Base-by-base conservation (phyloP, 805 yeast species). In the Torulaspora gathmanii region DNA sequence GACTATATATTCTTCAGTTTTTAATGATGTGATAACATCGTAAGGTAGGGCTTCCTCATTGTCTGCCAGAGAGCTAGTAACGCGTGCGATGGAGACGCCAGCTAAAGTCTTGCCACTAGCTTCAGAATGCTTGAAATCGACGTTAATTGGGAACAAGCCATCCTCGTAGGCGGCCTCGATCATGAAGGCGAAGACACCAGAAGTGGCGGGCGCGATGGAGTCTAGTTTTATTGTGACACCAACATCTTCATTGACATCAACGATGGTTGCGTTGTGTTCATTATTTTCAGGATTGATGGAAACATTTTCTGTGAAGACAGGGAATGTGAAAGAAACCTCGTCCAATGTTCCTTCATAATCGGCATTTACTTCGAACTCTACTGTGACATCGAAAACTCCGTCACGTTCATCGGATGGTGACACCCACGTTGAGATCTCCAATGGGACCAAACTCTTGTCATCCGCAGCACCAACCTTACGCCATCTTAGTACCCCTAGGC, bases 401-500 rank as follows among this genome's bases (percentile, higher is more conserved):
- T 77, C 80, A 10, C 37, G 37, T 47, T 80, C 75, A 29, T 79
- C 79, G 46, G 76, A 74, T 44, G 76, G 72, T 38, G 81, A 71
- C 41, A 88, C 83, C 99, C 99, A 91, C 31, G 90, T 82, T 31
- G 91, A 82, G 52, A 93, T 73, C 37, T 78, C 72, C 42, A 91
- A 66, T 27, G 98, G 98, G 27, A 77, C 69, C 33, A 67, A 58
- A 15, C 58, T 46, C 45, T 74, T 72, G 37, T 79, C 81, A 48
- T 81, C 87, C 23, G 70, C 73, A 51, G 78, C 75, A 28, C 84
- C 86, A 34, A 73, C 74, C 36, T 82, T 82, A 65, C 88, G 83
- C 98, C 96, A 91, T 74, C 96, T 83, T 58, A 93, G 77, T 25
- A 91, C 95, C 52, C 95, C 95, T 54, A 91, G 75, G 40, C 87